A percentile compares a stretch with the other conserved stretches of the same genome.
Conservation (phyloP, 106 monocot genomes). For the Phalaenopsis equestris region DNA sequence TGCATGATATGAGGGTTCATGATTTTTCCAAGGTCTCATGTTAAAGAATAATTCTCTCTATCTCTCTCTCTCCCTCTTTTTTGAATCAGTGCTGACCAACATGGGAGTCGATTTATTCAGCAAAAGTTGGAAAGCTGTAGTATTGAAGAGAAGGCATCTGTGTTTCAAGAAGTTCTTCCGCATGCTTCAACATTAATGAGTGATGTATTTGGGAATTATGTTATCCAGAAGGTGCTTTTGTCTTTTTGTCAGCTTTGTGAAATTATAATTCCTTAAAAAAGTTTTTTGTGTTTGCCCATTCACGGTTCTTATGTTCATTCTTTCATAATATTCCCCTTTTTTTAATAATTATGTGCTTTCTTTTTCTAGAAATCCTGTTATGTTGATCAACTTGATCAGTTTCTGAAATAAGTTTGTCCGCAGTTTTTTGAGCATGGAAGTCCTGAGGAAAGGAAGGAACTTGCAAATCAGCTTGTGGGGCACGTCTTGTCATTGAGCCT, state of each 20-base stretch:
- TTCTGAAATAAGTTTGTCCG: not conserved
- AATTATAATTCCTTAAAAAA: conserved; percentile 2
- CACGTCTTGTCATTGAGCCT: conserved; percentile 73
- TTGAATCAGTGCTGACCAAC: conserved; percentile 75
- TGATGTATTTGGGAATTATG: conserved; percentile 97
- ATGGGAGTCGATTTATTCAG: conserved; percentile 96
- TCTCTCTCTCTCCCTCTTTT: not conserved
- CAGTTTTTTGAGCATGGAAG: conserved; percentile 96
- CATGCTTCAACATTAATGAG: conserved; percentile 83
- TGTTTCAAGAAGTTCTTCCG: conserved; percentile 88
- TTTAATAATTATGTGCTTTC: too few species aligned
- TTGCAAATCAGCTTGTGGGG: conserved; percentile 72
- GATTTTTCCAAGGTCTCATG: not conserved
- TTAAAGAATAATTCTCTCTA: not conserved
- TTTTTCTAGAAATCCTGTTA: not conserved
- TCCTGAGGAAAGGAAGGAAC: conserved; percentile 66
- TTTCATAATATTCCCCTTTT: not conserved
- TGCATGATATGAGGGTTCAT: not conserved
- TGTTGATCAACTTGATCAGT: not conserved
- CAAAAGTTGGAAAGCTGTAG: conserved; percentile 85
- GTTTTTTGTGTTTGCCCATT: not conserved
- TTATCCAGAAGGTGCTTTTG: conserved; percentile 77
- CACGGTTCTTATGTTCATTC: not conserved
- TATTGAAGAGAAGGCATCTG: conserved; percentile 71
- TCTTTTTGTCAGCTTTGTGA: not conserved